A percentile compares a stretch with the other conserved stretches of the same genome.
Conservation (phyloP, 2,329 filamentous ascomycete genomes). For the Fusarium acutatum region DNA sequence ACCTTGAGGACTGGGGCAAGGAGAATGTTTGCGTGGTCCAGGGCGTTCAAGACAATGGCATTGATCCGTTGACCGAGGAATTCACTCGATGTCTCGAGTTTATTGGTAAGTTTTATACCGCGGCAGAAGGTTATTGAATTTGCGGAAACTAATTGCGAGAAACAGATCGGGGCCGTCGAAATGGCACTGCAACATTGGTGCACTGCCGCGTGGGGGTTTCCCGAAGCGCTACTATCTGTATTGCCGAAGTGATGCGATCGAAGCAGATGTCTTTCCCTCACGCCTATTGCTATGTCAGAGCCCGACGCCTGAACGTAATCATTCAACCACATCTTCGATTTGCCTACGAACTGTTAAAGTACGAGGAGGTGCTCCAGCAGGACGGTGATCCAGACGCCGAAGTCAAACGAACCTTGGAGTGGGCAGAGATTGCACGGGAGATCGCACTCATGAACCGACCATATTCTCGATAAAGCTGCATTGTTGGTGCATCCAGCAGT, state of each 20-base stretch:
- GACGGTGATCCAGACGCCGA: conserved; percentile 55
- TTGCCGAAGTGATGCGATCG: conserved; percentile 95
- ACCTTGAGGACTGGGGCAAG: conserved; percentile 75
- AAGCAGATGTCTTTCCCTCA: conserved; percentile 84
- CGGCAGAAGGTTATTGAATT: neutral
- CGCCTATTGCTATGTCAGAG: conserved; percentile 96
- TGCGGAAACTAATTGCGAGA: conserved; percentile 3
- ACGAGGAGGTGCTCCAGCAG: conserved; percentile 81
- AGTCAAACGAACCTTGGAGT: conserved; percentile 84
- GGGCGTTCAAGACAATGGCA: conserved; percentile 94
- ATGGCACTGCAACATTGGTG: conserved; percentile 86
- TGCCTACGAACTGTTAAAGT: conserved; percentile 93
- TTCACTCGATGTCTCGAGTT: conserved; percentile 89
- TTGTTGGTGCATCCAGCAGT: neutral
- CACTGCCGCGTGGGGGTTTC: conserved; percentile 97
- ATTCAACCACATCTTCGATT: conserved; percentile 97
- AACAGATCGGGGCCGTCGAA: conserved; percentile 78
- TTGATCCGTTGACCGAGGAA: conserved; percentile 87
- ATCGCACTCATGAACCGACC: conserved; percentile 96
- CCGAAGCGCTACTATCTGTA: conserved; percentile 95
- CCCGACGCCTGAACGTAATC: conserved; percentile 92
- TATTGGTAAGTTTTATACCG: conserved; percentile 75
- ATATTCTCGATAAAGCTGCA: conserved; percentile 70
- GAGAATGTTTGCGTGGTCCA: conserved; percentile 85
- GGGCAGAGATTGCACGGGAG: conserved; percentile 86